phyloP scores from a whole-genome alignment of 1,139 yeast genomes.

The Meyerozyma guilliermondii region DNA sequence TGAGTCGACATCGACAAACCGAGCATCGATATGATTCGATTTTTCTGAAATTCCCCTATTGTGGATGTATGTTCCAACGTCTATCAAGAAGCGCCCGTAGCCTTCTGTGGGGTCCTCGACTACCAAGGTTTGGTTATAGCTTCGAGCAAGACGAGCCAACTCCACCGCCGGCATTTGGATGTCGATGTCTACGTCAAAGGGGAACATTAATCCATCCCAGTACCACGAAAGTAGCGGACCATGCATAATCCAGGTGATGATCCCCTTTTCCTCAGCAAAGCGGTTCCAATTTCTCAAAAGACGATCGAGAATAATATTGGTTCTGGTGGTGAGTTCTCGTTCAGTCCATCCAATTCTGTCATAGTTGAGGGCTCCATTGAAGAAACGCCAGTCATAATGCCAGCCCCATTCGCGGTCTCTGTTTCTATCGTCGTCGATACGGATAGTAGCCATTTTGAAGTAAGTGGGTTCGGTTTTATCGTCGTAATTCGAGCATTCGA shows the following conservation, averaged over 20 bases:
- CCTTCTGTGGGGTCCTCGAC: conserved; percentile 22
- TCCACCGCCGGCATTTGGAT: conserved; percentile 19
- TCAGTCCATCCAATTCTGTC: conserved; percentile 14
- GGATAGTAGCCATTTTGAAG: conserved; percentile 16
- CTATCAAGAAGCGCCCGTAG: conserved; percentile 21
- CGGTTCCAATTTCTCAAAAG: conserved; percentile 18
- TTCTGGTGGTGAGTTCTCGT: conserved; percentile 12
- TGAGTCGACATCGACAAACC: conserved; percentile 23
- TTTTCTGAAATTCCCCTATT: conserved; percentile 17
- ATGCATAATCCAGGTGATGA: conserved; percentile 21
- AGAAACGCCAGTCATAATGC: conserved; percentile 20
- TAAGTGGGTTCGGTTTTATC: conserved; percentile 14
- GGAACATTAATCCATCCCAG: conserved; percentile 20
- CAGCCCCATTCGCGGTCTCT: conserved; percentile 25
- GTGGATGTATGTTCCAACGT: conserved; percentile 21
- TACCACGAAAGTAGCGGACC: conserved; percentile 20
- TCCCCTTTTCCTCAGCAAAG: conserved; percentile 27
- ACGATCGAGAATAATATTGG: conserved; percentile 22
- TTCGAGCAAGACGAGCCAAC: conserved; percentile 11
- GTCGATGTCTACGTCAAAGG: conserved; percentile 17
- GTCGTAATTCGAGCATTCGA: conserved; percentile 7
- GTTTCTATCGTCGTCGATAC: conserved; percentile 12
- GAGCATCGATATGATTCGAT: conserved; percentile 22
- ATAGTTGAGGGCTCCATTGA: conserved; percentile 15
- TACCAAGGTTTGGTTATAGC: conserved; percentile 17